phyloP scores from a whole-genome alignment of 2,329 filamentous ascomycete genomes.

The Fragosphaeria purpurea region DNA sequence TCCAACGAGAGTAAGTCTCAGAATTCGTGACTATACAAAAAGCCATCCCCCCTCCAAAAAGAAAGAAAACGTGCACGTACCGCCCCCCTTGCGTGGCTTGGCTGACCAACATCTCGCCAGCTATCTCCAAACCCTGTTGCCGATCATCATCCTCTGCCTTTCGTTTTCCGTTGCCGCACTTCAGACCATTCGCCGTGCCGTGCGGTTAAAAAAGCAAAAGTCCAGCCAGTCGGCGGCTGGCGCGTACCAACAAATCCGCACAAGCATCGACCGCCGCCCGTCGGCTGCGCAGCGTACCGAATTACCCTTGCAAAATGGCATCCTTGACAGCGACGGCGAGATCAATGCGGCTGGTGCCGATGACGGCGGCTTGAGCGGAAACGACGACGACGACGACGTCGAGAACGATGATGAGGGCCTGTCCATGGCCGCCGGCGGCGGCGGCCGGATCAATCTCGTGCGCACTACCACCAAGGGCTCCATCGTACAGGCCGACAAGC shows the following conservation, averaged over 20 bases:
- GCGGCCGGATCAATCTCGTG: conserved; percentile 45
- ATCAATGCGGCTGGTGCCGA: conserved; percentile 39
- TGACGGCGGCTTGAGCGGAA: conserved; percentile 35
- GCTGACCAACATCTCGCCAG: conserved; percentile 29
- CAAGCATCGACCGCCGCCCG: conserved; percentile 5
- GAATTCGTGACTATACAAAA: too few species aligned
- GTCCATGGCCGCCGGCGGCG: conserved; percentile 45
- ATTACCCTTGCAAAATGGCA: conserved; percentile 33
- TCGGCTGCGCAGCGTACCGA: conserved; percentile 35
- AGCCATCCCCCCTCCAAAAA: too few species aligned
- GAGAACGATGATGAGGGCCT: conserved; percentile 45
- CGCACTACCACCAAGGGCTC: conserved; percentile 54
- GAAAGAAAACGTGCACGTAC: too few species aligned
- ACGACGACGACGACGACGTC: conserved; percentile 44
- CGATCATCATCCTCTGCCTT: conserved; percentile 57
- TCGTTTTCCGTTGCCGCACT: conserved; percentile 59
- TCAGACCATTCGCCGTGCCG: conserved; percentile 44
- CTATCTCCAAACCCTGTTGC: conserved; percentile 72
- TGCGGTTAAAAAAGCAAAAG: conserved; percentile 36
- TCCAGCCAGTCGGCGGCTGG: background rate
- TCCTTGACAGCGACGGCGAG: conserved; percentile 38
- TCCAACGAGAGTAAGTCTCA: conserved; percentile 54
- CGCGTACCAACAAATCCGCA: conserved; percentile 8
- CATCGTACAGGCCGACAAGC: conserved; percentile 63
- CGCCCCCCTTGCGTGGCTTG: too few species aligned